Percentiles rank a stretch among this genome's conserved stretches.
These are phyloP conservation scores for Fonsecaea nubica DNA, from an alignment of 2,329 filamentous ascomycete species.

Conservation along the genomic window DNA sequence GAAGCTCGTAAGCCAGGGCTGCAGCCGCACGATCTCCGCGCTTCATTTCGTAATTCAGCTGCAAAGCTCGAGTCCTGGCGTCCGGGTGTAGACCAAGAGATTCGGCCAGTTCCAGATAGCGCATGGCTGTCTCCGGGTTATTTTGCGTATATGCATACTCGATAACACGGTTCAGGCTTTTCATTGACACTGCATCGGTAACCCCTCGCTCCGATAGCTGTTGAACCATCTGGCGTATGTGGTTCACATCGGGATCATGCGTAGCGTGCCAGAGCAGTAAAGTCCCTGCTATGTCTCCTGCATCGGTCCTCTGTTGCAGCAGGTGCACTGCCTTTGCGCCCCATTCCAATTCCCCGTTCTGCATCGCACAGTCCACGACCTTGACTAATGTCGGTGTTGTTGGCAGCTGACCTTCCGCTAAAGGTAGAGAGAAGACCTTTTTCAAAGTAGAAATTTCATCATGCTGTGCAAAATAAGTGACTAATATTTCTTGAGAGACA, in stretches of 20 bases:
- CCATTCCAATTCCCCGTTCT: constrained; percentile 67
- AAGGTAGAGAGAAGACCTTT: constrained; percentile 68
- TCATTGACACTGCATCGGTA: constrained; percentile 65
- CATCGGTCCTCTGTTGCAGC: constrained; percentile 30
- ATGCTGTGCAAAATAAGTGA: constrained; percentile 66
- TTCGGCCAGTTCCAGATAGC: constrained; percentile 71
- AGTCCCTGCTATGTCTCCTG: constrained; percentile 57
- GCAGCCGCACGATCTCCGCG: constrained; percentile 72
- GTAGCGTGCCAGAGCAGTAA: constrained; percentile 78
- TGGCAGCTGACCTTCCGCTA: constrained; percentile 51
- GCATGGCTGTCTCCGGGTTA: constrained; percentile 74
- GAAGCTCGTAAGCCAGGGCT: constrained; percentile 61
- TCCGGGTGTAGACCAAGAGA: constrained; percentile 72
- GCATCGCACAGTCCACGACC: constrained; percentile 67
- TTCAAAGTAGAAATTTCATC: constrained; percentile 68
- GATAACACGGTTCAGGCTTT: constrained; percentile 79
- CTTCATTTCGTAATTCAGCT: constrained; percentile 77
- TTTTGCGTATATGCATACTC: constrained; percentile 72
- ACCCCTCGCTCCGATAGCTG: constrained; percentile 63
- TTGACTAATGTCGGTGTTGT: constrained; percentile 58
- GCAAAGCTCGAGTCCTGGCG: constrained; percentile 72
- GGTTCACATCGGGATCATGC: constrained; percentile 72
- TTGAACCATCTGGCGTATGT: constrained; percentile 74
- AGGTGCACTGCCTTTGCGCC: constrained; percentile 51
- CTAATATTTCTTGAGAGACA: constrained; percentile 58